These are phyloP conservation scores for Sclerospora graminicola DNA, from an alignment of 352 stramenopile genomes.

Conservation along the genomic window DNA sequence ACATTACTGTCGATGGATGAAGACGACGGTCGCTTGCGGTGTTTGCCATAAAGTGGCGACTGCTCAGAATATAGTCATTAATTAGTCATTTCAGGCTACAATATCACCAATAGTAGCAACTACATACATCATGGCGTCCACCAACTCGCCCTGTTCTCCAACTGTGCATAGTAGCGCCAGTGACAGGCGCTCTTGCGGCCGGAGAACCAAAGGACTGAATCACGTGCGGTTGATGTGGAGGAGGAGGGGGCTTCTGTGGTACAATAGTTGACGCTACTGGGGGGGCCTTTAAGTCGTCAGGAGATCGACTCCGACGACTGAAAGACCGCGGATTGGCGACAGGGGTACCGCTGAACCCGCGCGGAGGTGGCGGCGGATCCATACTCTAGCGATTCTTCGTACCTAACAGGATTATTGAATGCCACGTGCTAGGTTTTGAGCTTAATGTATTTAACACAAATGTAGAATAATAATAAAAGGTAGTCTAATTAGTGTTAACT, in stretches of 20 bases:
- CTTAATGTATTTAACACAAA: not conserved
- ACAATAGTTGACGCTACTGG: not conserved
- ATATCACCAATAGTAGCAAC: not conserved
- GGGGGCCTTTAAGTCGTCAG: not conserved
- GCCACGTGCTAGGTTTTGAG: constrained; percentile 11
- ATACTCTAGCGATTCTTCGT: not conserved
- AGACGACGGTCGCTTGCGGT: constrained; percentile 27
- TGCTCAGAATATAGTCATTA: not conserved
- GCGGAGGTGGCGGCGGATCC: constrained; percentile 6
- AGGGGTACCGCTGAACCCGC: constrained; percentile 9
- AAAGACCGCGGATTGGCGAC: constrained; percentile 7
- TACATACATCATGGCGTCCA: constrained; percentile 24
- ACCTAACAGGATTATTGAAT: not conserved
- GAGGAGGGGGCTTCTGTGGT: constrained; percentile 5
- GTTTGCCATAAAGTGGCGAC: constrained; percentile 29
- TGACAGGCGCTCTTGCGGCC: constrained; percentile 1
- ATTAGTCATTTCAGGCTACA: not conserved
- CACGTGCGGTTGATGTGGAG: constrained; percentile 1
- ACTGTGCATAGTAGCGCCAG: constrained; percentile 4
- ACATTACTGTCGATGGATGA: constrained; percentile 30
- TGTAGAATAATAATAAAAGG: too few relatives aligned
- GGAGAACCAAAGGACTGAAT: constrained; percentile 12
- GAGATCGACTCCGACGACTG: constrained; percentile 1
- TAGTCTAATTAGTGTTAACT: too few relatives aligned
- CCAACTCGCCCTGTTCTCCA: constrained; percentile 21